Conservation (phyloP, 495 filamentous ascomycete species). For the Penicillium argentinense region DNA sequence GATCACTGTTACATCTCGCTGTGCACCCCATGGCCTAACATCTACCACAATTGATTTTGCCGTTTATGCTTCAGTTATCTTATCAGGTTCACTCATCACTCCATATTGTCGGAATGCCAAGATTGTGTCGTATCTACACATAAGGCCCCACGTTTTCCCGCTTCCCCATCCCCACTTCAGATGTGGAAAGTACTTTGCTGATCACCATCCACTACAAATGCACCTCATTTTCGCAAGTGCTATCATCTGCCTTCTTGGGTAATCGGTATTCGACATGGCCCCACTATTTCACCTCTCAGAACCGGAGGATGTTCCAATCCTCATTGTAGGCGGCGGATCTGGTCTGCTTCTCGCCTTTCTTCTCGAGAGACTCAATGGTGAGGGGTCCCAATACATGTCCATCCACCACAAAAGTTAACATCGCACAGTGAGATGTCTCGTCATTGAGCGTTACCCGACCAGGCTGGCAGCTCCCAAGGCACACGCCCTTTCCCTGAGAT, state of each 20-base stretch:
- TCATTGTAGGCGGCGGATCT: slow-evolving; percentile 8
- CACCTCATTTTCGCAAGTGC: no score
- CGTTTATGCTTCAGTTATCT: no score
- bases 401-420: background rate
- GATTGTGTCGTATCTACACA: no score
- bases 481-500: slow-evolving; percentile 28
- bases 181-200: background rate
- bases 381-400: background rate
- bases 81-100: no score
- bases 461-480: slow-evolving; percentile 30
- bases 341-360: slow-evolving; percentile 9
- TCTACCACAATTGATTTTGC: no score
- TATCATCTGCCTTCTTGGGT: background rate
- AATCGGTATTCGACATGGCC: background rate
- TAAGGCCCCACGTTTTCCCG: background rate
- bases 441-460: slow-evolving; percentile 27
- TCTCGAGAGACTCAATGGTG: slow-evolving; percentile 3
- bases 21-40: no score
- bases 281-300: background rate
- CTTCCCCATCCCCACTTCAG: slow-evolving; percentile 1
- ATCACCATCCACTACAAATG: background rate
- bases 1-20: no score
- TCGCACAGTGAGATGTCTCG: slow-evolving; percentile 17
- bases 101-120: no score
- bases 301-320: slow-evolving; percentile 5